phyloP scores from a whole-genome alignment of 2,329 filamentous ascomycete genomes.

The Colletotrichum gloeosporioides region DNA sequence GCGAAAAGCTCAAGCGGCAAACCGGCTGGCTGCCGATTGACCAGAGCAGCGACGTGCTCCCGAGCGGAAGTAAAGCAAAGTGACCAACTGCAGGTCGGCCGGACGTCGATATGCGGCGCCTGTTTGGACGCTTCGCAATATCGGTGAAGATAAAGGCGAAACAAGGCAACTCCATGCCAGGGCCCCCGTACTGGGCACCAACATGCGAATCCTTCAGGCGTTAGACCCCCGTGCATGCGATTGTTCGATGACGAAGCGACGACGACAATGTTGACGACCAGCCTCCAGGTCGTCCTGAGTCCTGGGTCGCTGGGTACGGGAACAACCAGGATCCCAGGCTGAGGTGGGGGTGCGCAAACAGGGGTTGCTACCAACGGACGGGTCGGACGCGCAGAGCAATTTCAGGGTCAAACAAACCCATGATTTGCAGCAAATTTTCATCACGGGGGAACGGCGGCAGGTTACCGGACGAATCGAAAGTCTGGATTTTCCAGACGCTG shows the following conservation, averaged over 20 bases:
- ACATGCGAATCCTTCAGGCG: not conserved
- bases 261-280: not conserved
- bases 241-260: conserved; percentile 2
- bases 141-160: not conserved
- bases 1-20: not conserved
- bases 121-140: not conserved
- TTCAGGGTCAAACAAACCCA: conserved; percentile 17
- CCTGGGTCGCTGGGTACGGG: conserved; percentile 18
- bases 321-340: conserved; percentile 2
- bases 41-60: not conserved
- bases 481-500: conserved; percentile 5
- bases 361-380: conserved; percentile 9
- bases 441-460: not conserved
- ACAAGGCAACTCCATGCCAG: not conserved
- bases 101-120: not conserved
- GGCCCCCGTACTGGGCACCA: conserved; percentile 6
- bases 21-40: conserved; percentile 1
- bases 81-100: not conserved
- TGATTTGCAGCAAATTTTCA: conserved; percentile 16
- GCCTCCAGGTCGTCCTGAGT: not conserved
- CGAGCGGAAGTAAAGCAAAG: not conserved
- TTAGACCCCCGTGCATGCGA: not conserved
- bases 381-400: conserved; percentile 14
- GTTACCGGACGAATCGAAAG: conserved; percentile 14
- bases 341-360: conserved; percentile 4